These are phyloP conservation scores for Leccinum cinnamomeum DNA, from an alignment of 1,284 basidiomycete genomes.

Conservation along the genomic window DNA sequence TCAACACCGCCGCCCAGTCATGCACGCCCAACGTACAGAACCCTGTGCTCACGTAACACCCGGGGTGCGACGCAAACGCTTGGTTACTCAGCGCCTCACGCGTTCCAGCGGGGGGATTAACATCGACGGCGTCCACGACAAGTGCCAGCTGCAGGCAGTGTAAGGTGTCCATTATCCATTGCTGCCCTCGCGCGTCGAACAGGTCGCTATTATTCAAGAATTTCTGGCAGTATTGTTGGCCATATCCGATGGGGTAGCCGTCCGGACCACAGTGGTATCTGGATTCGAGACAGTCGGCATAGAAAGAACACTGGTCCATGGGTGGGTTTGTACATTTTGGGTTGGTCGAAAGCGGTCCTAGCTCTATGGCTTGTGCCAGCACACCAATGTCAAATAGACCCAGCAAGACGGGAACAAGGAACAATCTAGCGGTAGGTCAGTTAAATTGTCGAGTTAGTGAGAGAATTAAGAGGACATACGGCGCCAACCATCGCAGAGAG, in stretches of 20 bases:
- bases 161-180: slow-evolving; percentile 48
- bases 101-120: slow-evolving; percentile 15
- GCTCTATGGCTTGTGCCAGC: background rate
- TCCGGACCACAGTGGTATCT: slow-evolving; percentile 42
- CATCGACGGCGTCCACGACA: slow-evolving; percentile 37
- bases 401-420: slow-evolving; percentile 1
- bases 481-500: background rate
- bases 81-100: slow-evolving; percentile 37
- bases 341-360: slow-evolving; percentile 23
- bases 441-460: background rate
- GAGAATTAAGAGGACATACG: slow-evolving; percentile 4
- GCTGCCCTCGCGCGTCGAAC: slow-evolving; percentile 37
- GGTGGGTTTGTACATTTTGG: slow-evolving; percentile 38
- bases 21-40: slow-evolving; percentile 38
- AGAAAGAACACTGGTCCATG: slow-evolving; percentile 43
- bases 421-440: background rate
- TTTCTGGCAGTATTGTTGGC: slow-evolving; percentile 40
- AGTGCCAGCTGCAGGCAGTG: slow-evolving; percentile 44
- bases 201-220: slow-evolving; percentile 33
- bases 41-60: slow-evolving; percentile 41
- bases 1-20: slow-evolving; percentile 40
- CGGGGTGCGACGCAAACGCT: slow-evolving; percentile 43
- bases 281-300: slow-evolving; percentile 43
- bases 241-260: slow-evolving; percentile 45
- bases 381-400: background rate